phyloP scores from a whole-genome alignment of 345 rosid genomes.

The Gossypium longicalyx region DNA sequence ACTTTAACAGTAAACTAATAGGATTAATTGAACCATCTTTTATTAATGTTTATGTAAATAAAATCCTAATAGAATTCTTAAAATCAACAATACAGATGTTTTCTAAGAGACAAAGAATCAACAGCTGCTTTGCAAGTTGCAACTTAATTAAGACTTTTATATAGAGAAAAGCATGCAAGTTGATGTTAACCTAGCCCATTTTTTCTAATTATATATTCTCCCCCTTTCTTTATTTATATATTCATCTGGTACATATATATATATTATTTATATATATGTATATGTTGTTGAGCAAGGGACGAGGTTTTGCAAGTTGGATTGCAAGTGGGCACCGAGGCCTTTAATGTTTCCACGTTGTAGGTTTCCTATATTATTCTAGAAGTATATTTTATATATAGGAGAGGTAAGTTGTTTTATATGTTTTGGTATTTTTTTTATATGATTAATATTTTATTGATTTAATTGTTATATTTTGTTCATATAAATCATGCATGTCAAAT shows the following conservation, averaged over 20 bases:
- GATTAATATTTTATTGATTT: too few relatives aligned
- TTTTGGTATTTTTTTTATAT: too few relatives aligned
- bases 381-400: too few relatives aligned
- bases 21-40: too few relatives aligned
- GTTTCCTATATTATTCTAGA: too few relatives aligned
- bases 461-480: too few relatives aligned
- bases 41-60: too few relatives aligned
- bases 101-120: not conserved
- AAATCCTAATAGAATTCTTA: not conserved
- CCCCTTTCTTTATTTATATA: too few relatives aligned
- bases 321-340: slow-evolving; percentile 44
- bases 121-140: slow-evolving; percentile 15
- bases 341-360: slow-evolving; percentile 24
- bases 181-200: slow-evolving; percentile 15
- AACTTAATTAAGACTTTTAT: slow-evolving; percentile 26
- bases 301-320: slow-evolving; percentile 35
- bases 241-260: not conserved
- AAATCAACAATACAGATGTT: not conserved
- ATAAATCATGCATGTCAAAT: too few relatives aligned
- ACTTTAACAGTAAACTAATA: too few relatives aligned
- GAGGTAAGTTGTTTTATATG: too few relatives aligned
- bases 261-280: not conserved
- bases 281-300: slow-evolving; percentile 17
- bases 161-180: slow-evolving; percentile 25
- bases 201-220: not conserved